Evolutionary conservation across 1,284 basidiomycete species (phyloP).

Genomic region (Apiotrichum siamense): DNA sequence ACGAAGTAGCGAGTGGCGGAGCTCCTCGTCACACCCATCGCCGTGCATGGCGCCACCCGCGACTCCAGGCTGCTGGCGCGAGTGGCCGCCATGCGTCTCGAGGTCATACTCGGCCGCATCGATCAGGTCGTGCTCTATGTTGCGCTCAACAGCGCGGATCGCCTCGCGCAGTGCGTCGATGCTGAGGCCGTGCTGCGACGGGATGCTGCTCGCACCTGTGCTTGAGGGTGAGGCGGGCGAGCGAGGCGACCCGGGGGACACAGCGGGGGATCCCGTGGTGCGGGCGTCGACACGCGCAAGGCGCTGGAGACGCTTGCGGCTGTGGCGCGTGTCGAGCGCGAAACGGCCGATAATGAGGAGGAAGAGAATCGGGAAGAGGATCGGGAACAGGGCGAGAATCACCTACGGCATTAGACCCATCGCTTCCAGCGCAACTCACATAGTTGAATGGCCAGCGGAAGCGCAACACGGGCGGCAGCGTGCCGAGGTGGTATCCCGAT

Average conservation of each 20-base stretch:
- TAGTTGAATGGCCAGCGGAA: constrained; percentile 65
- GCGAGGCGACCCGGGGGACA: background rate
- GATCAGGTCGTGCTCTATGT: constrained; percentile 34
- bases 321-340: constrained; percentile 30
- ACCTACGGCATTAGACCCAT: constrained; percentile 41
- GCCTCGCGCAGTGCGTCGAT: constrained; percentile 28
- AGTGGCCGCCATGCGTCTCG: background rate
- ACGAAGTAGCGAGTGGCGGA: too few species aligned
- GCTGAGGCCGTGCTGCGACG: constrained; percentile 23
- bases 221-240: background rate
- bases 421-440: constrained; percentile 48
- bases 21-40: too few species aligned
- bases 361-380: constrained; percentile 49
- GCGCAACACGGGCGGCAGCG: constrained; percentile 60
- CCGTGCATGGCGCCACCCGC: too few species aligned
- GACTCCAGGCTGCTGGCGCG: too few species aligned
- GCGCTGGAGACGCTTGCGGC: constrained; percentile 27
- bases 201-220: too few species aligned
- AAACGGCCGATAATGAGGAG: constrained; percentile 34
- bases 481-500: constrained; percentile 31
- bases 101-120: constrained; percentile 15
- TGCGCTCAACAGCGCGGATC: constrained; percentile 32
- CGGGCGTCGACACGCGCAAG: constrained; percentile 17
- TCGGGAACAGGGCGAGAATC: constrained; percentile 61
- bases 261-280: too few species aligned